These are phyloP conservation scores for Cruciata laevipes DNA, from an alignment of 257 asterid genomes.

Conservation along the genomic window DNA sequence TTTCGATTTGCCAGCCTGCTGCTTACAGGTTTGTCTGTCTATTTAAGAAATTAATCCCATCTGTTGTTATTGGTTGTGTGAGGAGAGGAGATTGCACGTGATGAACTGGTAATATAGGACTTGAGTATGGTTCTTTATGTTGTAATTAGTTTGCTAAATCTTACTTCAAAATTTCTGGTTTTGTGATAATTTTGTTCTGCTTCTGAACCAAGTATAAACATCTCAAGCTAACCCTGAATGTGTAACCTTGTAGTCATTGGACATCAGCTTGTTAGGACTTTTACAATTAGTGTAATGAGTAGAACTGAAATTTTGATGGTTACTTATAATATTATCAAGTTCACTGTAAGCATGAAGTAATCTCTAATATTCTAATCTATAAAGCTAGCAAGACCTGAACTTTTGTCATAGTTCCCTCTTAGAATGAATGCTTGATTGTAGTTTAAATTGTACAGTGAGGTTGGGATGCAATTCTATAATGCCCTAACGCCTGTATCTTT, in stretches of 20 bases:
- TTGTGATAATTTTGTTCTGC: background rate
- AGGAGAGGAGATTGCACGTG: background rate
- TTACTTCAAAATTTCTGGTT: background rate
- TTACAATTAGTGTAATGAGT: background rate
- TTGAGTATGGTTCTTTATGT: background rate
- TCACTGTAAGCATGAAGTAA: background rate
- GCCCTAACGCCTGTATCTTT: conserved; percentile 10
- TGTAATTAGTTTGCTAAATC: background rate
- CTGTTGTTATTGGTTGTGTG: background rate
- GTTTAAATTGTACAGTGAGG: background rate
- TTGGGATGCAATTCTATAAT: background rate
- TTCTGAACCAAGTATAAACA: background rate
- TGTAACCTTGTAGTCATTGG: background rate
- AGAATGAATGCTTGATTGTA: background rate
- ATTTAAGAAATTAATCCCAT: background rate
- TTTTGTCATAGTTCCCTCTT: background rate
- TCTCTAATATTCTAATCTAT: no score
- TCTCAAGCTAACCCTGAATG: background rate
- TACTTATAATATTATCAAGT: background rate
- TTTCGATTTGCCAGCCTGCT: background rate
- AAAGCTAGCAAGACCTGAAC: background rate
- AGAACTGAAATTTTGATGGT: background rate
- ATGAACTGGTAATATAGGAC: background rate
- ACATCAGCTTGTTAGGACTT: background rate
- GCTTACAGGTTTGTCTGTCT: background rate